These are phyloP conservation scores for Xerocomus minutiporus DNA, from an alignment of 1,284 basidiomycete species.

Conservation along the genomic window DNA sequence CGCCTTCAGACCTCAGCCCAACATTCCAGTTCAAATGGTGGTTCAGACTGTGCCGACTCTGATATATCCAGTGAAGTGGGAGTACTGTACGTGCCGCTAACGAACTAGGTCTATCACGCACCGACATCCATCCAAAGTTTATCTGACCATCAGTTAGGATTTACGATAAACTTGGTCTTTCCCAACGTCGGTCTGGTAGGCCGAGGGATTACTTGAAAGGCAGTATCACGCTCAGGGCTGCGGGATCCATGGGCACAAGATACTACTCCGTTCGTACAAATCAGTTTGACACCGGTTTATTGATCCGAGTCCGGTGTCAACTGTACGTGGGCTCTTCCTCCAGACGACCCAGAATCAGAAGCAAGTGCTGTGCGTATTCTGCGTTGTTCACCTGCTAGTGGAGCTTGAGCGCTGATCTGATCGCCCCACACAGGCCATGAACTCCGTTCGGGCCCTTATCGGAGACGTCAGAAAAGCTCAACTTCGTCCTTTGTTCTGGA, in stretches of 20 bases:
- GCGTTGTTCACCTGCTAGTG: background rate
- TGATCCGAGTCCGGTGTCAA: background rate
- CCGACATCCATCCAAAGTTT: background rate
- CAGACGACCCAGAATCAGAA: constrained; percentile 17
- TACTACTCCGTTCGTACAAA: constrained; percentile 19
- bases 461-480: background rate
- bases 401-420: constrained; percentile 2
- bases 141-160: background rate
- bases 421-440: constrained; percentile 7
- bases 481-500: constrained; percentile 33
- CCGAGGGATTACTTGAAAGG: background rate
- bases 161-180: background rate
- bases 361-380: constrained; percentile 13
- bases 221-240: background rate
- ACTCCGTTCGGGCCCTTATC: background rate
- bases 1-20: background rate
- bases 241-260: constrained; percentile 12
- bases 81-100: too few species aligned
- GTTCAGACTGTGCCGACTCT: background rate
- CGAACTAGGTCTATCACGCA: background rate
- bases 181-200: background rate
- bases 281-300: background rate
- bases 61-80: too few species aligned
- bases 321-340: constrained; percentile 17
- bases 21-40: background rate